These are phyloP conservation scores for Diversispora eburnea DNA, from an alignment of 192 early-diverging fungal genomes.

Conservation along the genomic window DNA sequence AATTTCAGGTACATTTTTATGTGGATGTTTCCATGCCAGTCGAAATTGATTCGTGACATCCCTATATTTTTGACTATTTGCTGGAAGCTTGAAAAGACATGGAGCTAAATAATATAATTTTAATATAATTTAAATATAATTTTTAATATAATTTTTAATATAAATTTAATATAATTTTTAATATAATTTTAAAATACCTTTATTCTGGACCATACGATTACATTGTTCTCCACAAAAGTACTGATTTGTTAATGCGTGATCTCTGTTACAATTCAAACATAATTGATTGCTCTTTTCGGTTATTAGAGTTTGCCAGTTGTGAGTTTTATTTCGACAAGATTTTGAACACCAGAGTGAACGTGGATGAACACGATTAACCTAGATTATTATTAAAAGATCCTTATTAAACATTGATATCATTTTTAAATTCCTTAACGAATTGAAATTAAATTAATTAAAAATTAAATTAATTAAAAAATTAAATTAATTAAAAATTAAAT, in stretches of 20 bases:
- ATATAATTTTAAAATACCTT: background rate
- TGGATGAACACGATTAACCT: background rate
- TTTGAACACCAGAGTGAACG: slow-evolving; percentile 11
- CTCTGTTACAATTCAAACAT: background rate
- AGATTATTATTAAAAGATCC: background rate
- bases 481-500: background rate
- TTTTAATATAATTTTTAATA: background rate
- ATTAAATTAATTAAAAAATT: background rate
- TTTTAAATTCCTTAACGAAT: no score
- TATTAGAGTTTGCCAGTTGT: background rate
- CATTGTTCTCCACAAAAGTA: slow-evolving; percentile 14
- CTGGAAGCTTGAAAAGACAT: slow-evolving; percentile 13
- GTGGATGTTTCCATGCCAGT: slow-evolving; percentile 24
- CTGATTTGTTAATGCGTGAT: slow-evolving; percentile 1
- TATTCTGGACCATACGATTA: background rate
- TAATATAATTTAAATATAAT: background rate
- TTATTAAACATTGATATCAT: background rate
- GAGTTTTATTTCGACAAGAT: slow-evolving; percentile 10
- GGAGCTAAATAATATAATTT: slow-evolving; percentile 5
- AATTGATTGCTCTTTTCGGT: slow-evolving; percentile 1
- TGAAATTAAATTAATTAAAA: background rate
- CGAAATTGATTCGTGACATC: slow-evolving; percentile 25
- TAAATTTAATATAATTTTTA: background rate
- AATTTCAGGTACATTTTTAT: slow-evolving; percentile 27
- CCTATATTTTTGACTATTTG: slow-evolving; percentile 15